Base-by-base conservation (phyloP, 495 filamentous ascomycete species). In the Tuber microsphaerosporum region DNA sequence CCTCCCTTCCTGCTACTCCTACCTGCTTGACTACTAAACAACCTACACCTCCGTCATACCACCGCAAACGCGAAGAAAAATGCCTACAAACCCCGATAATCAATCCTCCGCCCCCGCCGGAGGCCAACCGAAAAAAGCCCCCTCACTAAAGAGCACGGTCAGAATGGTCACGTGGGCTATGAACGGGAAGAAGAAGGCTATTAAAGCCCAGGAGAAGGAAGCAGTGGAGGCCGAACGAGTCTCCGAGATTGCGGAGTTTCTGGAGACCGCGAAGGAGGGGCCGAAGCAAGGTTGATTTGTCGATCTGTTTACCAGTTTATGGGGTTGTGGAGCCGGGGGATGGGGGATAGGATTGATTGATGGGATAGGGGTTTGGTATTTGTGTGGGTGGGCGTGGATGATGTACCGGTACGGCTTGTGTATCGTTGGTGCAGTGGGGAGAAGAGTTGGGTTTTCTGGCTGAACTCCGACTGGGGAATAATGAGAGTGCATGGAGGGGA, bases 111-210 rank as follows among this genome's bases (percentile, higher is more conserved):
- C 7, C n/a, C 2, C 51, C 26, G 51, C n/a, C 14, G 51, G 10
- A 31, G 51, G 26, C 51, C 51, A 61, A 16, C 51, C 51, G 26
- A 61, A 31, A 3, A 61, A 61, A 61, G n/a, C 9, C 51, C 51
- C 51, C n/a, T 61, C 51, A n/a, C n/a, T 61, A 16, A 61, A 61
- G 51, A 61, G 51, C 51, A 61, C 51, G n/a, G 51, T 61, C n/a
- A 61, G 51, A 61, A 61, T 61, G 51, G 51, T 61, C 51, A 61
- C 51, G 51, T 61, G 51, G 51, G 51, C 51, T 20, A 61, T 61
- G 51, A 61, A 61, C 51, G 51, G 51, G 26, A 61, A 61, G 51
- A 61, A 61, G 51, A 61, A 14, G 51, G 51, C 51, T n/a, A 31
- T 61, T 31, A 61, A 61, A 31, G 51, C n/a, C 0, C 51, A 61